Evolutionary conservation across 495 filamentous ascomycete species (phyloP), one percentile per base, ranked within the genome.

Genomic region (Bacidia rubella): DNA sequence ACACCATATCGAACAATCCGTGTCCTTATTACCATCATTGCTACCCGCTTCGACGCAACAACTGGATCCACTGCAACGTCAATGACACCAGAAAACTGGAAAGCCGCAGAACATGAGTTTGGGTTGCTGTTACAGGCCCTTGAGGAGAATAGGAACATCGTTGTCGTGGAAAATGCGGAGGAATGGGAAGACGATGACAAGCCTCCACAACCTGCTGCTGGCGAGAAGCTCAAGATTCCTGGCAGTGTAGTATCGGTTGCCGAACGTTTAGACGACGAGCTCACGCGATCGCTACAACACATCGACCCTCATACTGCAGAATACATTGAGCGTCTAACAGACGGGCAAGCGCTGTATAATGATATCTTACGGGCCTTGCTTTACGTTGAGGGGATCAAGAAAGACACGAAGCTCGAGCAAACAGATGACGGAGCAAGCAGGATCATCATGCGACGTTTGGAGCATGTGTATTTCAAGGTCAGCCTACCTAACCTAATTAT

Each of bases 161-260:
- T 97, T 49, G 83, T 98, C 40, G 73, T 90, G 50, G 92, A 97
- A 67, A 79, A 75, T 55, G 92, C 90, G 15, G 92, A 99, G 57
- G 93, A 99, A 64, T 97, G 92, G 92, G 92, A 99, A 60, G 93
- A 99, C 66, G 92, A 97, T 58, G 93, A 97, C 57, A 95, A 93
- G 69, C 79, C 79, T 25, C 92, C 92, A 19, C 74, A 74, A 29
- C 70, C 87, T 58, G 76, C 72, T 15, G 60, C 72, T 9, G 87
- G 81, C 54, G 81, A 95, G 68, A 81, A 79, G 52, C 78, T 90
- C 67, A 84, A 85, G 68, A 81, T 99, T 56, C 87, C 93, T 12
- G 92, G 92, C 63, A 95, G 86, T 67, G 73, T 96, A 52, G 87
- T 95, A 19, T 97, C 93, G 0, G 90, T 88, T 65, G 83, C 94